Evolutionary conservation across 192 early-diverging fungal genomes (phyloP).

Genomic region (Mortierella hygrophila): DNA sequence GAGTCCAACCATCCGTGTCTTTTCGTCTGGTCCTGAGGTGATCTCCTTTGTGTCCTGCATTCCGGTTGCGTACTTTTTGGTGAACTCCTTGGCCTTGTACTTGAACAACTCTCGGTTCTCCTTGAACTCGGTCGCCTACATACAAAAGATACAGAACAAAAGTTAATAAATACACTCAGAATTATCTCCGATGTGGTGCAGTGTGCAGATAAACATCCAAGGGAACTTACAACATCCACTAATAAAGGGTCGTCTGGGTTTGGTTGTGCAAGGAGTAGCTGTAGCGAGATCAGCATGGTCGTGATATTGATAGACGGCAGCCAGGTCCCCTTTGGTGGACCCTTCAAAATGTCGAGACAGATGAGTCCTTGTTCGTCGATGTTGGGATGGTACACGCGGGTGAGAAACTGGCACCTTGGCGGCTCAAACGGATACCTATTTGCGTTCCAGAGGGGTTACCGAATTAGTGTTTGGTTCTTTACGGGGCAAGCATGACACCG

Average conservation of each 20-base stretch:
- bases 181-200: neutral
- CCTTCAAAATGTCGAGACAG: constrained; percentile 79
- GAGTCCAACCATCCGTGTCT: neutral
- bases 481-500: neutral
- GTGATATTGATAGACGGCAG: constrained; percentile 74
- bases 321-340: constrained; percentile 73
- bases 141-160: neutral
- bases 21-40: neutral
- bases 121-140: constrained; percentile 68
- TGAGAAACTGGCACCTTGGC: constrained; percentile 76
- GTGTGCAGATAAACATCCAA: neutral
- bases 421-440: constrained; percentile 79
- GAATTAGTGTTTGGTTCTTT: neutral
- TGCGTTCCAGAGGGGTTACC: neutral
- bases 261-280: constrained; percentile 69
- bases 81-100: constrained; percentile 60
- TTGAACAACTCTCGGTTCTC: constrained; percentile 56
- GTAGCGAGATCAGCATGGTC: constrained; percentile 71
- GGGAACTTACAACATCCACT: constrained; percentile 69
- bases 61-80: constrained; percentile 50
- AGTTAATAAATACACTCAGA: neutral
- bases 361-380: constrained; percentile 84
- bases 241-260: constrained; percentile 84
- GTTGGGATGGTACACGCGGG: constrained; percentile 86
- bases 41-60: neutral